Evolutionary conservation across 2,329 filamentous ascomycete species (phyloP), one percentile per base, ranked within the genome.

Genomic region (Spiromastix sp.): DNA sequence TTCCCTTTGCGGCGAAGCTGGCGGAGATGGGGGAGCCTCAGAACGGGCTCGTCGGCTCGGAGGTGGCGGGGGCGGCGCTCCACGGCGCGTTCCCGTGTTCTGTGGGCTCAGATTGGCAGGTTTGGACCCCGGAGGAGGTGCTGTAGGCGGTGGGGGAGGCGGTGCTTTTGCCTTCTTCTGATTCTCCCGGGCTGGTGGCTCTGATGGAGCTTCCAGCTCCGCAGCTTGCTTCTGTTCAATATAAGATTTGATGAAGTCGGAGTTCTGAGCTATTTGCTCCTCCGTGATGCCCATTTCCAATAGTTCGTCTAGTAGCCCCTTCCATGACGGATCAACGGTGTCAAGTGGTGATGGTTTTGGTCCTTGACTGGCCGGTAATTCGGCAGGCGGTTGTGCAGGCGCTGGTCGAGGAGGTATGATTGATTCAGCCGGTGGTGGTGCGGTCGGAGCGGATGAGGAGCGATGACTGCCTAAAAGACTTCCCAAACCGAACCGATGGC

Each of bases 221-320:
- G 64, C 65, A 17, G 67, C 65, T 53, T 78, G 75, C 48, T 74
- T 72, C 50, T 79, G 71, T 49, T 77, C 72, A 43, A 80, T 74
- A 48, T 79, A 81, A 38, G 68, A 62, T 57, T 77, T 77, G 55
- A 81, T 81, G 47, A 81, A 81, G 37, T 77, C 77, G 2, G 73
- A 70, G 50, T 81, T 77, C 44, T 79, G 69, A 39, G 72, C 72
- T 37, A 81, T 78, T 54, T 79, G 72, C 47, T 80, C 76, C 48
- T 78, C 73, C 2, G 75, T 79, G 35, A 81, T 79, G 27, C 77
- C 77, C 73, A 80, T 78, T 13, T 65, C 61, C 44, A 72, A 49
- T 36, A 81, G 55, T 47, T 81, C 75, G 40, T 74, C 68, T 41
- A 81, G 52, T 12, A 81, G 61, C 7, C 68, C 67, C 51, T 76